Percentiles rank a stretch among this genome's conserved stretches.
Evolutionary conservation across 768 basidiomycete species (phyloP).

Genomic region (Termitomyces sp.): DNA sequence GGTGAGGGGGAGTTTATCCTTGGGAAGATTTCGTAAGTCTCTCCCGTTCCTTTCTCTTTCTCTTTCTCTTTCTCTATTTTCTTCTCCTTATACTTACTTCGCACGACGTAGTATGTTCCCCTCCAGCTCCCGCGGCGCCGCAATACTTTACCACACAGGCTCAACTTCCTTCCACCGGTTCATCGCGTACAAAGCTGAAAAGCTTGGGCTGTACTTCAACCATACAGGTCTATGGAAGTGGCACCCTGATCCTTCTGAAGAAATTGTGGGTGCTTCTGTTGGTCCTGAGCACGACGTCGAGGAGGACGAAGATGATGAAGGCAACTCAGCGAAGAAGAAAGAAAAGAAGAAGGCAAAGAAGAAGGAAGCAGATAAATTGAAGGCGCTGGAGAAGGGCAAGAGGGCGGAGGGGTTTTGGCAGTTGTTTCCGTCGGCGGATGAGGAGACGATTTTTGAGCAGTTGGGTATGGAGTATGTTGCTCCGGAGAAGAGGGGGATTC

Average conservation of each 20-base stretch:
- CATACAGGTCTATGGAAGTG: constrained; percentile 69
- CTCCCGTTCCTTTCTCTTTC: neutral
- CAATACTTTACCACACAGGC: constrained; percentile 55
- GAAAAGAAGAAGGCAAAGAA: neutral
- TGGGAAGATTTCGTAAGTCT: neutral
- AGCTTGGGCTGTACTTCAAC: constrained; percentile 49
- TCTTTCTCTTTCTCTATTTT: constrained; percentile 1
- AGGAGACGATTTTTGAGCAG: constrained; percentile 43
- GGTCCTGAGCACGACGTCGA: neutral
- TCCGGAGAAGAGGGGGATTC: constrained; percentile 29
- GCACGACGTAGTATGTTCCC: constrained; percentile 38
- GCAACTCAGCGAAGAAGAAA: neutral
- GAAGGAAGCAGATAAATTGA: neutral
- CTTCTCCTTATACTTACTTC: neutral
- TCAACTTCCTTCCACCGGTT: constrained; percentile 47
- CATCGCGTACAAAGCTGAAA: constrained; percentile 40
- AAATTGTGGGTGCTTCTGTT: neutral
- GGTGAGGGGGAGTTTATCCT: constrained; percentile 36
- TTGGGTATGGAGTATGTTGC: constrained; percentile 42
- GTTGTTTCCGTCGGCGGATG: constrained; percentile 40
- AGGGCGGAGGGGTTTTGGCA: constrained; percentile 42
- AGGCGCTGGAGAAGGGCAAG: neutral
- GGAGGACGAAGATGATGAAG: neutral
- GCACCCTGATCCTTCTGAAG: constrained; percentile 19
- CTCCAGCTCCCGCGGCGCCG: constrained; percentile 49